A percentile compares a stretch with the other conserved stretches of the same genome.
Evolutionary conservation across 495 filamentous ascomycete species (phyloP).

Genomic region (Xylaria flabelliformis): DNA sequence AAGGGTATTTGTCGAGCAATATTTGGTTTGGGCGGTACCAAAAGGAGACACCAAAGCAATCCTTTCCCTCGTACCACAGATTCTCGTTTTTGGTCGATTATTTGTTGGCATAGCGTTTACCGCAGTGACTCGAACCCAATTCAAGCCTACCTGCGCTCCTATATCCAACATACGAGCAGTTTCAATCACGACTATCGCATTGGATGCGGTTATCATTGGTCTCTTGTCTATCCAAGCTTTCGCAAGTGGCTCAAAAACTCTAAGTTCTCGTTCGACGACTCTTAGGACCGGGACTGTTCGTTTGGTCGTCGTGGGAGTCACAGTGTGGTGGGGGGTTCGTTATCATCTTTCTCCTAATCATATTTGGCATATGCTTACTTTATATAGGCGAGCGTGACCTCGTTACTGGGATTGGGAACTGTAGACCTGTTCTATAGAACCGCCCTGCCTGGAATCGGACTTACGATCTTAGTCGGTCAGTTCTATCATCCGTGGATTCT

Average conservation of each 20-base stretch:
- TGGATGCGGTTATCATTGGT: slow-evolving; percentile 54
- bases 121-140: slow-evolving; percentile 56
- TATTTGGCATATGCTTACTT: slow-evolving; percentile 32
- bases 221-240: slow-evolving; percentile 47
- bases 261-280: slow-evolving; percentile 30
- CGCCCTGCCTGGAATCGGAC: slow-evolving; percentile 55
- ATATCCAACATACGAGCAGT: slow-evolving; percentile 52
- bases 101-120: slow-evolving; percentile 56
- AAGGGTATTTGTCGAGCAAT: slow-evolving; percentile 57
- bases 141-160: slow-evolving; percentile 57
- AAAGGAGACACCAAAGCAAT: slow-evolving; percentile 39
- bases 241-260: slow-evolving; percentile 37
- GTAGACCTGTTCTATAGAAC: slow-evolving; percentile 53
- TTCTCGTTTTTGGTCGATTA: slow-evolving; percentile 52
- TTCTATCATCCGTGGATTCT: background rate
- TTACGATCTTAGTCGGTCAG: slow-evolving; percentile 57
- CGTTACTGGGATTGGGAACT: slow-evolving; percentile 52
- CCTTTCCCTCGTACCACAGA: slow-evolving; percentile 46
- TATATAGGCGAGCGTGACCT: slow-evolving; percentile 53
- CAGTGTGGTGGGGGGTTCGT: slow-evolving; percentile 58
- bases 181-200: slow-evolving; percentile 48
- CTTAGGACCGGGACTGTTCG: slow-evolving; percentile 46
- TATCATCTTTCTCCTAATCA: background rate
- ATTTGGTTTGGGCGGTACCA: slow-evolving; percentile 56
- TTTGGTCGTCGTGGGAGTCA: slow-evolving; percentile 50